These are phyloP conservation scores for Saccharum hybrid DNA, from an alignment of 202 grass and related monocot species.

Conservation along the genomic window DNA sequence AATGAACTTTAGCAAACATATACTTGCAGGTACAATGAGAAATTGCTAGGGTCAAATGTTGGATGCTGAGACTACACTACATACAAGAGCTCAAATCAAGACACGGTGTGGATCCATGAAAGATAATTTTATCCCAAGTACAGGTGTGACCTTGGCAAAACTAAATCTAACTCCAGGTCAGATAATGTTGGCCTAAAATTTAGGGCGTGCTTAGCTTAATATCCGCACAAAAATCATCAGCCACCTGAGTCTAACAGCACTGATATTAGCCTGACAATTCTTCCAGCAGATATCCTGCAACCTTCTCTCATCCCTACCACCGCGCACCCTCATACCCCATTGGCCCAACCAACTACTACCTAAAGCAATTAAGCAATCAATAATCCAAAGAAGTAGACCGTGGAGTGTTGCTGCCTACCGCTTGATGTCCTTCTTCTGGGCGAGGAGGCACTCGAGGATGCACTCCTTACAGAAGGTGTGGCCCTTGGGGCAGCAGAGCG, in stretches of 20 bases:
- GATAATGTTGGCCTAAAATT: background rate
- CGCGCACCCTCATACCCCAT: background rate
- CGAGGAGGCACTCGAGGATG: slow-evolving; percentile 95
- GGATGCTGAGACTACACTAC: background rate
- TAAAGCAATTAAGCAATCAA: background rate
- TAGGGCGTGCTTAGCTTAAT: background rate
- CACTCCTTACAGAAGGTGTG: slow-evolving; percentile 98
- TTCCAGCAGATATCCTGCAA: background rate
- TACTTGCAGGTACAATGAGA: background rate
- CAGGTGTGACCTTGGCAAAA: background rate
- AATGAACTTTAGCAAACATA: background rate
- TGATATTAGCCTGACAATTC: background rate
- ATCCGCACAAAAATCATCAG: slow-evolving; percentile 2
- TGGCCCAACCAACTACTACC: background rate
- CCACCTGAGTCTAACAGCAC: background rate
- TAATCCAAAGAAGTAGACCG: no score
- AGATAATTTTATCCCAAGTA: background rate
- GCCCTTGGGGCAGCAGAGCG: slow-evolving; percentile 91
- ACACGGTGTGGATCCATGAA: background rate
- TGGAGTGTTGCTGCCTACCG: slow-evolving; percentile 46
- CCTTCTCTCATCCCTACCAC: background rate
- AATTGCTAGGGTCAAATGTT: background rate
- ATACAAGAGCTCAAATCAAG: background rate
- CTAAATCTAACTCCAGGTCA: background rate
- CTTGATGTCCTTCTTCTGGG: slow-evolving; percentile 99